These are phyloP conservation scores for Ganoderma lucidum DNA, from an alignment of 1,284 basidiomycete genomes.

Conservation along the genomic window DNA sequence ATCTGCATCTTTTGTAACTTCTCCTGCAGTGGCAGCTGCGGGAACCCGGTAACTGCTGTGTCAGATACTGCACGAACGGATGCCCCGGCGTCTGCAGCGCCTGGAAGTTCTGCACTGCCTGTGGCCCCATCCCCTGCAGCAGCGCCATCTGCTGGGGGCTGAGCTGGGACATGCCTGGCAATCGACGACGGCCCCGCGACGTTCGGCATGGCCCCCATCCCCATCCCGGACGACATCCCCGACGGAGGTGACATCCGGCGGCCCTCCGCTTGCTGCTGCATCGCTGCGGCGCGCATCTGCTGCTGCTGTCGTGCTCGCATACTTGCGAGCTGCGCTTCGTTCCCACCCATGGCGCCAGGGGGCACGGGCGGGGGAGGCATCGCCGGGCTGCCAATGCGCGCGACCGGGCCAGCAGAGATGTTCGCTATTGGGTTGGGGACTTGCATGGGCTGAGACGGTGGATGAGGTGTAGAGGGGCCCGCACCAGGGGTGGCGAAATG, in stretches of 20 bases:
- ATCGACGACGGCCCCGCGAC: conserved; percentile 35
- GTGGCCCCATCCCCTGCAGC: conserved; percentile 41
- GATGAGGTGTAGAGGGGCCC: conserved; percentile 32
- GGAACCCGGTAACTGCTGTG: conserved; percentile 60
- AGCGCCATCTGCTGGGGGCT: conserved; percentile 32
- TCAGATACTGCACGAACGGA: conserved; percentile 64
- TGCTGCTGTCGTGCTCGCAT: conserved; percentile 53
- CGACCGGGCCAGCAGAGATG: conserved; percentile 34
- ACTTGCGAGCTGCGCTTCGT: conserved; percentile 45
- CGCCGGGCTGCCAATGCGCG: conserved; percentile 33
- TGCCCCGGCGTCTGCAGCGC: conserved; percentile 64
- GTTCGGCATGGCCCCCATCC: conserved; percentile 28
- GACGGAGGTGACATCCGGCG: conserved; percentile 56
- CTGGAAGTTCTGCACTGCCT: conserved; percentile 53
- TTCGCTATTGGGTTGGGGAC: conserved; percentile 9
- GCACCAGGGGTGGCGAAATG: conserved; percentile 35
- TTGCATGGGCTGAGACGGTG: conserved; percentile 24
- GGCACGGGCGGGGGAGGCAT: conserved; percentile 41
- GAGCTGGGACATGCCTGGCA: conserved; percentile 25
- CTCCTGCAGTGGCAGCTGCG: conserved; percentile 54
- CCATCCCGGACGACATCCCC: conserved; percentile 37
- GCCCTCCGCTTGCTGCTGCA: conserved; percentile 35
- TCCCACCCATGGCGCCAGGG: conserved; percentile 31
- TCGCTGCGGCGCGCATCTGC: conserved; percentile 50
- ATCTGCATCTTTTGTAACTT: conserved; percentile 67